Evolutionary conservation across 2,329 filamentous ascomycete genomes (phyloP), one percentile per base, ranked within the genome.

Genomic region (Fusarium albidum): DNA sequence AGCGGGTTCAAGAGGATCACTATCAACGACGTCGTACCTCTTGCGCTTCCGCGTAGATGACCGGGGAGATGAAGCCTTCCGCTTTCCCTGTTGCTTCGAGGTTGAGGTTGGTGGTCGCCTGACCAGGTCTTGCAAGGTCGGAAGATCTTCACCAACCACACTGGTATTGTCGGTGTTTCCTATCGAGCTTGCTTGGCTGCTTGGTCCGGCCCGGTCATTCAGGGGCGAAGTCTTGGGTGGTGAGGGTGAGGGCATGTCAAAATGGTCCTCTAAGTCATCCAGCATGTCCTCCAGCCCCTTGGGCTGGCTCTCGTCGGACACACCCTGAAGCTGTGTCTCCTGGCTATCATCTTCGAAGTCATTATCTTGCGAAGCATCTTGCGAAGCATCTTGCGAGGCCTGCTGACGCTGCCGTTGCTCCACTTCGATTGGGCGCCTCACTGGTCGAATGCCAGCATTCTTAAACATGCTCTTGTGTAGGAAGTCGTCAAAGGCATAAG

Each of bases 401-500:
- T 79, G 75, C 11, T 79, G 74, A 28, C 69, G 63, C 14, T 56
- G 52, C 34, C 43, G 50, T 25, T 66, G 66, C 35, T 69, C 57
- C 48, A 64, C 41, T 51, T 70, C 52, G 54, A 67, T 66, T 10
- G 74, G 67, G 33, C 83, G 70, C 46, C 76, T 76, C 28, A 85
- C 64, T 1, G 83, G 83, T 45, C 77, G 79, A 25, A 86, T 69
- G 18, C 83, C 83, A 50, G 82, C 82, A 4, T 78, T 77, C 62
- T 79, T 82, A 61, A 85, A 77, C 15, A 77, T 69, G 4, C 71
- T 80, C 48, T 77, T 79, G 65, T 85, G 85, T 25, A 79, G 77
- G 1, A 77, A 82, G 63, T 77, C 81, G 57, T 86, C 83, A 5
- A 85, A 71, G 6, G 81, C 69, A 57, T 86, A 86, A 4, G 83